phyloP scores from a whole-genome alignment of 495 filamentous ascomycete species.

The Arthonia radiata region DNA sequence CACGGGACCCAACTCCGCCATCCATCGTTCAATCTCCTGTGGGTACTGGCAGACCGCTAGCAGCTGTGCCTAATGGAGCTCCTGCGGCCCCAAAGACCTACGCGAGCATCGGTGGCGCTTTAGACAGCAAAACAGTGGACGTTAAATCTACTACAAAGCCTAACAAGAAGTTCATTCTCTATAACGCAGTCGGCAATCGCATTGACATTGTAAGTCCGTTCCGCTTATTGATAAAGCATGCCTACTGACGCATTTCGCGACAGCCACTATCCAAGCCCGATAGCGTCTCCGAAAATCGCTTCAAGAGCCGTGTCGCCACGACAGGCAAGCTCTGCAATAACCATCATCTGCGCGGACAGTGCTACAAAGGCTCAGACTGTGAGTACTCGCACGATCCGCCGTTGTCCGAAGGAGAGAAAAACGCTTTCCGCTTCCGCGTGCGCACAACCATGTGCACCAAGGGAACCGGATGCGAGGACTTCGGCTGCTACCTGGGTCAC shows the following conservation, averaged over 20 bases:
- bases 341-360: constrained; percentile 14
- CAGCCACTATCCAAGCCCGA: constrained; percentile 7
- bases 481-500: constrained; percentile 11
- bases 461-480: constrained; percentile 6
- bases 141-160: constrained; percentile 8
- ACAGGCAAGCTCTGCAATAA: constrained; percentile 13
- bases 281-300: constrained; percentile 5
- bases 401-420: constrained; percentile 8
- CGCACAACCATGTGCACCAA: constrained; percentile 6
- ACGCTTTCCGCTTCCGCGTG: constrained; percentile 12
- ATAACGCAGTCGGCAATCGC: constrained; percentile 12
- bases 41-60: constrained; percentile 4
- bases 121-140: constrained; percentile 11
- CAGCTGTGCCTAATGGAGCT: constrained; percentile 2
- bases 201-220: too few relatives aligned
- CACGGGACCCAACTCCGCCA: background rate
- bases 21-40: background rate
- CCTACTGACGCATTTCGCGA: too few relatives aligned
- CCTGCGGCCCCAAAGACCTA: constrained; percentile 11
- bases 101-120: constrained; percentile 7
- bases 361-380: constrained; percentile 9
- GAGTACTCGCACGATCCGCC: constrained; percentile 12
- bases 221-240: too few relatives aligned
- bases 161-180: constrained; percentile 7
- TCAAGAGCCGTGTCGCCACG: constrained; percentile 8